Evolutionary conservation across 164 flowering plant genomes (phyloP).

Genomic region (Liquidambar formosana): DNA sequence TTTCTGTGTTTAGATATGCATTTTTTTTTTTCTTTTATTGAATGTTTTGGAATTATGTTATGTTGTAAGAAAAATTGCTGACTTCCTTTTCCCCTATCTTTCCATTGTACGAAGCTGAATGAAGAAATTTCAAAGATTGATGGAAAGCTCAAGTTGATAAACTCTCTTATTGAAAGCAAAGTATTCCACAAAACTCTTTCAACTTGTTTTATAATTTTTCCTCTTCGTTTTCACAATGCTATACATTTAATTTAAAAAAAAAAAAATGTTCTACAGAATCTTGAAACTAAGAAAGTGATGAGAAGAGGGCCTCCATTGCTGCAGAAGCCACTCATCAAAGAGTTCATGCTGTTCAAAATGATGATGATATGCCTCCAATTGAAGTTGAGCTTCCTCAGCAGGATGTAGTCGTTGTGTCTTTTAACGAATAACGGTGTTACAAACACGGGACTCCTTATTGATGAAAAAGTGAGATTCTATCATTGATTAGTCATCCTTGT

Average conservation of each 20-base stretch:
- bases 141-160: conserved; percentile 84
- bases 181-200: conserved; percentile 34
- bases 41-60: neutral
- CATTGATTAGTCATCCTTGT: conserved; percentile 5
- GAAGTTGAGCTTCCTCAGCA: conserved; percentile 93
- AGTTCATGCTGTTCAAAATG: conserved; percentile 99
- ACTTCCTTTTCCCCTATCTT: conserved; percentile 1
- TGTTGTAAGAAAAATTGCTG: neutral
- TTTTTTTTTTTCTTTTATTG: neutral
- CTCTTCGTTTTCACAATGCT: neutral
- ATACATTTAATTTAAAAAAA: conserved; percentile 4
- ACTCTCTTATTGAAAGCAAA: conserved; percentile 80
- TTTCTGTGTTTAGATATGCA: neutral
- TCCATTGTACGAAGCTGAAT: conserved; percentile 52
- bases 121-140: conserved; percentile 84
- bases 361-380: conserved; percentile 99
- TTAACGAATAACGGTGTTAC: neutral
- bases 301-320: conserved; percentile 96
- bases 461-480: neutral
- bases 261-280: conserved; percentile 78
- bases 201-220: neutral
- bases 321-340: conserved; percentile 99
- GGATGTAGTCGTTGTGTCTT: conserved; percentile 55
- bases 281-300: conserved; percentile 96
- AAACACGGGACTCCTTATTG: neutral